These are phyloP conservation scores for Chaetothyriales sp. DNA, from an alignment of 2,329 filamentous ascomycete genomes.

Conservation along the genomic window DNA sequence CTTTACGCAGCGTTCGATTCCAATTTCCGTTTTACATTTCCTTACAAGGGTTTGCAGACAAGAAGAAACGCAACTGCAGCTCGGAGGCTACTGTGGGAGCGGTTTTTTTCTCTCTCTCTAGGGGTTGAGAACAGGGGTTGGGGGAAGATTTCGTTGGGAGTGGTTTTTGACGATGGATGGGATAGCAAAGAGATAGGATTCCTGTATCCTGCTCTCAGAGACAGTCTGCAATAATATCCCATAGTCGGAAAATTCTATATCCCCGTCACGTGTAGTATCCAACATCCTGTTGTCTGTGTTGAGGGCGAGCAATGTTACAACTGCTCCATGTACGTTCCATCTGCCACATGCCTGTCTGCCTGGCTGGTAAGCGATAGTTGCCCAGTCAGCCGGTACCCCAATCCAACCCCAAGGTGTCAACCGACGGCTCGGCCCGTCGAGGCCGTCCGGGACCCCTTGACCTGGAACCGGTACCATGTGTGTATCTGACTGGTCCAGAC, in stretches of 20 bases:
- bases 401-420: neutral
- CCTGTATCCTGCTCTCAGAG: neutral
- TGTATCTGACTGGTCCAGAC: neutral
- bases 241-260: neutral
- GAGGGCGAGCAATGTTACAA: neutral
- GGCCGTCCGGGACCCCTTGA: too few relatives aligned
- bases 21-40: neutral
- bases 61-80: neutral
- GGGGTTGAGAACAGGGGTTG: neutral
- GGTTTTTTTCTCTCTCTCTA: too few relatives aligned
- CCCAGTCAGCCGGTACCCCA: too few relatives aligned
- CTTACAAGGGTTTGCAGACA: neutral
- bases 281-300: neutral
- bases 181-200: neutral
- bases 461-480: neutral
- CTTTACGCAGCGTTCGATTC: neutral
- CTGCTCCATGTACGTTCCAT: neutral
- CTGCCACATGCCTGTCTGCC: neutral
- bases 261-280: neutral
- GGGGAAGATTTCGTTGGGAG: neutral
- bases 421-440: neutral
- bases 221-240: neutral
- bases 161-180: neutral
- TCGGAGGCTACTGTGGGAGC: too few relatives aligned
- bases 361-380: neutral